A percentile compares a stretch with the other conserved stretches of the same genome.
phyloP scores from a whole-genome alignment of 2,329 filamentous ascomycete genomes.

The Penicillium freii region DNA sequence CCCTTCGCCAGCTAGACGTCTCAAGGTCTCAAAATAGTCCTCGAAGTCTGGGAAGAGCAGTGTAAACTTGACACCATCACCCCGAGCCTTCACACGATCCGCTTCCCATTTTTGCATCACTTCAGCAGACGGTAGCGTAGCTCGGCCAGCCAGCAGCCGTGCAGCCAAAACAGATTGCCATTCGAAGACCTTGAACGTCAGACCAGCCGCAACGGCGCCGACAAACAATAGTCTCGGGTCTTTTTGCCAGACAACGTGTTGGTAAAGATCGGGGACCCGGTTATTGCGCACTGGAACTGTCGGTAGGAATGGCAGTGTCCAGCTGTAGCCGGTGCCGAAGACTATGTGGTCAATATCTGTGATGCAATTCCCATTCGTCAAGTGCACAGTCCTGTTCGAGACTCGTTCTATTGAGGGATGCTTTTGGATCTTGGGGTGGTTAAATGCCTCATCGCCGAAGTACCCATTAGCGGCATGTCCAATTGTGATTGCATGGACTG shows the following conservation, averaged over 20 bases:
- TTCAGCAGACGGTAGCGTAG: not conserved
- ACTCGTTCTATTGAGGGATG: not conserved
- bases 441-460: not conserved
- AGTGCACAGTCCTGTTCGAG: not conserved
- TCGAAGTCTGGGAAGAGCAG: not conserved
- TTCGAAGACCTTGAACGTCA: conserved; percentile 1
- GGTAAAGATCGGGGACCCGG: not conserved
- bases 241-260: conserved; percentile 1
- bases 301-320: not conserved
- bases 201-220: not conserved
- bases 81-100: not conserved
- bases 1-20: not conserved
- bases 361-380: not conserved
- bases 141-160: not conserved
- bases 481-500: not conserved
- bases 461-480: not conserved
- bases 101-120: not conserved
- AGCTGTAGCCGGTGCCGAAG: conserved; percentile 1
- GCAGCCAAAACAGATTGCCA: not conserved
- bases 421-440: not conserved
- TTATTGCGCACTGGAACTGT: not conserved
- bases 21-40: not conserved
- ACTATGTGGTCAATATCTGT: not conserved
- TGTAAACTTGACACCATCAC: not conserved
- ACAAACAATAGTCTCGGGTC: not conserved